A percentile compares a stretch with the other conserved stretches of the same genome.
Evolutionary conservation across 768 basidiomycete species (phyloP).

Genomic region (Mrakia frigida): DNA sequence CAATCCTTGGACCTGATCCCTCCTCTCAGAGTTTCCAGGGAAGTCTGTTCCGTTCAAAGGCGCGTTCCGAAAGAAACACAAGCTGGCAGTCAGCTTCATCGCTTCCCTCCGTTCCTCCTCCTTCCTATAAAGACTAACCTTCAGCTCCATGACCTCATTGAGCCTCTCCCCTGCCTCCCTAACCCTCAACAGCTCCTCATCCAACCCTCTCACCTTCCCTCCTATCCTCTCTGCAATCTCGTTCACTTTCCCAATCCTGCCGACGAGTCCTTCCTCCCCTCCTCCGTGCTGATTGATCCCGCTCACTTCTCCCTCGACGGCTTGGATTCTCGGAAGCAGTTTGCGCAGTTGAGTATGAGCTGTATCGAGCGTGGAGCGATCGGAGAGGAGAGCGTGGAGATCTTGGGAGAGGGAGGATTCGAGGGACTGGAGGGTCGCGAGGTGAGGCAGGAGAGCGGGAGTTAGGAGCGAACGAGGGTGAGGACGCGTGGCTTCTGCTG

Average conservation of each 20-base stretch:
- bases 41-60: conserved; percentile 3
- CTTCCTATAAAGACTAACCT: conserved; percentile 51
- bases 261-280: conserved; percentile 39
- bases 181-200: conserved; percentile 88
- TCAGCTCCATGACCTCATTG: conserved; percentile 88
- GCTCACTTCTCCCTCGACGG: conserved; percentile 19
- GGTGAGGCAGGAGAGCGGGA: conserved; percentile 30
- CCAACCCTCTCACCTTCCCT: conserved; percentile 78
- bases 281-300: conserved; percentile 22
- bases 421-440: conserved; percentile 24
- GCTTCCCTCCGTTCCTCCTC: neutral
- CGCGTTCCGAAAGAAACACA: neutral
- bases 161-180: conserved; percentile 86
- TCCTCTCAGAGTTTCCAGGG: conserved; percentile 42
- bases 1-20: conserved; percentile 79
- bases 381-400: conserved; percentile 21
- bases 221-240: conserved; percentile 66
- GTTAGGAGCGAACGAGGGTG: conserved; percentile 25
- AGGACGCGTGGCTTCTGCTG: too few species aligned
- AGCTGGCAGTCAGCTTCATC: neutral
- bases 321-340: conserved; percentile 28
- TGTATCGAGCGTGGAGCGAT: conserved; percentile 13
- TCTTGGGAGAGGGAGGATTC: conserved; percentile 26
- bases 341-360: conserved; percentile 14
- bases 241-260: conserved; percentile 43